Conservation (phyloP, 352 stramenopile genomes). For the Hyaloperonospora arabidopsidis region DNA sequence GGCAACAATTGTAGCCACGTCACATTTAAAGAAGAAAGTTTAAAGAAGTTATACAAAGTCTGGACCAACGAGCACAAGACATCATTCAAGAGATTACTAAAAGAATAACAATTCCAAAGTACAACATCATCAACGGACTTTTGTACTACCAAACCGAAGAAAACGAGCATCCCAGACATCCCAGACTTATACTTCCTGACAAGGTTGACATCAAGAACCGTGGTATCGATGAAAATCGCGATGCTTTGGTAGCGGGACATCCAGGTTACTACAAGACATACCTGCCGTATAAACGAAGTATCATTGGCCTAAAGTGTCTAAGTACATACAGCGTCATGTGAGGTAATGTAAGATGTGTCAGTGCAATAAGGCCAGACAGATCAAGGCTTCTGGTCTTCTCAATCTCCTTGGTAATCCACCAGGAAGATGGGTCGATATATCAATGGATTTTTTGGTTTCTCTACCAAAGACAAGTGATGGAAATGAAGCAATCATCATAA, state of each 20-base stretch:
- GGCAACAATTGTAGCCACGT: neutral
- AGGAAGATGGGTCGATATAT: no score
- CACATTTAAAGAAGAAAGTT: neutral
- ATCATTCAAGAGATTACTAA: no score
- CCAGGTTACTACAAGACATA: conserved; percentile 14
- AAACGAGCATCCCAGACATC: conserved; percentile 1
- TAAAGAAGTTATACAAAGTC: conserved; percentile 2
- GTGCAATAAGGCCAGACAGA: conserved; percentile 19
- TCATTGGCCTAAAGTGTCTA: conserved; percentile 13
- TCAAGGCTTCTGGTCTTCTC: no score
- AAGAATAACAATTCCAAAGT: no score
- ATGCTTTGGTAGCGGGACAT: conserved; percentile 4
- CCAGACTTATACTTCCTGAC: conserved; percentile 5
- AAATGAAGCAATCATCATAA: no score
- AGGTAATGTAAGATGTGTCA: conserved; percentile 14
- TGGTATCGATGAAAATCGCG: conserved; percentile 13
- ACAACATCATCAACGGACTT: no score
- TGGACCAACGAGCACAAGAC: conserved; percentile 3
- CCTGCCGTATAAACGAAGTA: conserved; percentile 2
- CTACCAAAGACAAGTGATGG: no score
- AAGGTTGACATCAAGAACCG: conserved; percentile 12
- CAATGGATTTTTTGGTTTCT: no score
- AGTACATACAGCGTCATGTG: conserved; percentile 13
- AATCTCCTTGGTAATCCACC: no score
- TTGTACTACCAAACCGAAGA: no score